A percentile compares a stretch with the other conserved stretches of the same genome.
phyloP scores from a whole-genome alignment of 805 yeast genomes.

The Zygosaccharomyces gambellarensis region DNA sequence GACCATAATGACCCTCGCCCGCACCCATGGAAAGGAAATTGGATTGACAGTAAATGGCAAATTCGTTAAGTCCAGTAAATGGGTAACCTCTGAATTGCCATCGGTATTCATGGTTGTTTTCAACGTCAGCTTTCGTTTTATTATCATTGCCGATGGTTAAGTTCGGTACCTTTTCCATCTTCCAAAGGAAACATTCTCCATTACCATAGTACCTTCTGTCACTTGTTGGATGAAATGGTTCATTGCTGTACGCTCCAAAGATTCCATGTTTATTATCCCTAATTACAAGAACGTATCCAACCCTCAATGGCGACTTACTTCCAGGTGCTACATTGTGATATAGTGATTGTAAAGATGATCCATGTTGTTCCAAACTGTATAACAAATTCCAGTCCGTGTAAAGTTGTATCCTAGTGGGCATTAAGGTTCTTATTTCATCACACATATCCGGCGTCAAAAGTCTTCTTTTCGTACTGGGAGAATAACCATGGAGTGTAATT shows the following conservation, averaged over 20 bases:
- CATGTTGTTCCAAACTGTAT: slow-evolving; percentile 89
- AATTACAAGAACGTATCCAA: slow-evolving; percentile 72
- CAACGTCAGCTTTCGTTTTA: slow-evolving; percentile 10
- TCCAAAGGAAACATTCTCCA: slow-evolving; percentile 95
- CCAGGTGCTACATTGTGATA: slow-evolving; percentile 53
- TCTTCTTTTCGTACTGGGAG: slow-evolving; percentile 49
- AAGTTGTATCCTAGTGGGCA: slow-evolving; percentile 78
- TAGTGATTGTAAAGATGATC: slow-evolving; percentile 77
- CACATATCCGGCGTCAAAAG: slow-evolving; percentile 62
- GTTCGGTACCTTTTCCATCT: slow-evolving; percentile 45
- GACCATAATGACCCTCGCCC: slow-evolving; percentile 87
- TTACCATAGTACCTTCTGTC: slow-evolving; percentile 79
- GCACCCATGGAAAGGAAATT: slow-evolving; percentile 82
- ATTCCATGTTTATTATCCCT: slow-evolving; percentile 57
- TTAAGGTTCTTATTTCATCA: slow-evolving; percentile 61
- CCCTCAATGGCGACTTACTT: slow-evolving; percentile 39
- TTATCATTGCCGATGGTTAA: slow-evolving; percentile 9
- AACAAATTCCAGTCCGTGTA: slow-evolving; percentile 70
- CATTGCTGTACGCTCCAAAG: slow-evolving; percentile 81
- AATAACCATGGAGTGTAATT: slow-evolving; percentile 57
- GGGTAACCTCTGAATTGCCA: slow-evolving; percentile 73
- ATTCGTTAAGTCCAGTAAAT: slow-evolving; percentile 84
- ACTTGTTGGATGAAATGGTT: slow-evolving; percentile 64
- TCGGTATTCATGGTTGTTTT: slow-evolving; percentile 10
- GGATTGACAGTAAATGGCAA: slow-evolving; percentile 74